Evolutionary conservation across 2,329 filamentous ascomycete genomes (phyloP), one percentile per base, ranked within the genome.

Genomic region (Salinomyces thailandicus): DNA sequence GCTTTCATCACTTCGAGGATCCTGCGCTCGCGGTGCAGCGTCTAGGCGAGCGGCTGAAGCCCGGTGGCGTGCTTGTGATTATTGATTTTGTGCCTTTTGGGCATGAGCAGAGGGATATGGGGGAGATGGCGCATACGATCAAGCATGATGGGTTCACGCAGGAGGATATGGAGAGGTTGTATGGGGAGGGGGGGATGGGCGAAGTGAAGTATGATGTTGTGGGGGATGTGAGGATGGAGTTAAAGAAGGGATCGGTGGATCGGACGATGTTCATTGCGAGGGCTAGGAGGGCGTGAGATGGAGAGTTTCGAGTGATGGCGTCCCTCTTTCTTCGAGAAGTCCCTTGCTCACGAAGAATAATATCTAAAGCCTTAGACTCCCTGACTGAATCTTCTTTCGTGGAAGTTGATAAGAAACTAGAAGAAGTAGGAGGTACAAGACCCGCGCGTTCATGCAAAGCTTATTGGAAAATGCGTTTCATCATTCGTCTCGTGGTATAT

Each of bases 1-100:
- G 58, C 0, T 67, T 68, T 48, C 66, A 69, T 44, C 65, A 68
- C 33, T 66, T 68, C 24, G 49, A 53, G 24, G 27, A 55, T 19
- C 51, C 55, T 2, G 35, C 33, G 2, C 18, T 45, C n/a, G 51
- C 50, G 3, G 28, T 59, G 5, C 41, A 50, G 30, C 43, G 52
- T 3, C 33, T 60, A 8, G 37, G 36, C 2, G 48, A 52, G 26
- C 29, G 50, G 2, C 38, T 60, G 7, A 57, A 51, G 26, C 34
- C 48, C 1, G 48, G 32, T 0, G 55, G 55, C 2, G 49, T 58
- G 5, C 30, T 56, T 5, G 36, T 52, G 5, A 46, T 56, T 11
- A 38, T 57, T 1, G 53, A 57, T 28, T 54, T 52, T 37, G 17
- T 53, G 19, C 52, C 51, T 1, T 51, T 49, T n/a, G 38, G 41